Evolutionary conservation across 169 alveolate species (phyloP).

Genomic region (Eimeria brunetti): DNA sequence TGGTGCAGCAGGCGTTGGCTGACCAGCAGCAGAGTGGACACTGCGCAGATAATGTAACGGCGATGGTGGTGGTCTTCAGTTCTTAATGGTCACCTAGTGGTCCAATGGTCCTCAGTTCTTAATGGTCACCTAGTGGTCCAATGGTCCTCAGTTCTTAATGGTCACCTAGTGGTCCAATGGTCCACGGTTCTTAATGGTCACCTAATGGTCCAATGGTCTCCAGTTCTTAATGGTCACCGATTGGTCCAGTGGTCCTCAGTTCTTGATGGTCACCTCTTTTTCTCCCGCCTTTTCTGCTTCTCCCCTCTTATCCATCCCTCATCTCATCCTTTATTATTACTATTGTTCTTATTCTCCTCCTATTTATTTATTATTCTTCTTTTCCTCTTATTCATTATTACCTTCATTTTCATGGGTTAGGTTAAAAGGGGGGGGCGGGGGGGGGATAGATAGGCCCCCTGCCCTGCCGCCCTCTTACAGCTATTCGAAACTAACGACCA

Average conservation of each 20-base stretch:
- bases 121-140: not conserved
- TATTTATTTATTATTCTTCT: too few species aligned
- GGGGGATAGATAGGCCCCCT: too few species aligned
- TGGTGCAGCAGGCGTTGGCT: conserved; percentile 64
- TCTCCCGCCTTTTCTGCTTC: too few species aligned
- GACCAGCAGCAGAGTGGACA: conserved; percentile 66
- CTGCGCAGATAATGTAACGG: conserved; percentile 65
- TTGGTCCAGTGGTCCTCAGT: not conserved
- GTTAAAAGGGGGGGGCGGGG: too few species aligned
- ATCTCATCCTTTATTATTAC: too few species aligned
- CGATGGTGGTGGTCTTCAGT: not conserved
- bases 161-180: not conserved
- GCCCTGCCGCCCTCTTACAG: not conserved
- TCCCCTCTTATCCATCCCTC: too few species aligned
- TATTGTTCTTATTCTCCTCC: too few species aligned
- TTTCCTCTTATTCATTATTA: too few species aligned
- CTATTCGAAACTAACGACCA: not conserved
- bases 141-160: too few species aligned
- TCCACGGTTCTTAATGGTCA: not conserved
- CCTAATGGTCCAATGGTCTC: not conserved
- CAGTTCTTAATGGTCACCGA: not conserved
- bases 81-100: not conserved
- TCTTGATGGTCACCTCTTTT: too few species aligned
- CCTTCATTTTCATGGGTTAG: too few species aligned
- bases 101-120: not conserved